Percentiles rank a stretch among this genome's conserved stretches.
Conservation (phyloP, 345 rosid species). For the Arabidopsis arenosa region DNA sequence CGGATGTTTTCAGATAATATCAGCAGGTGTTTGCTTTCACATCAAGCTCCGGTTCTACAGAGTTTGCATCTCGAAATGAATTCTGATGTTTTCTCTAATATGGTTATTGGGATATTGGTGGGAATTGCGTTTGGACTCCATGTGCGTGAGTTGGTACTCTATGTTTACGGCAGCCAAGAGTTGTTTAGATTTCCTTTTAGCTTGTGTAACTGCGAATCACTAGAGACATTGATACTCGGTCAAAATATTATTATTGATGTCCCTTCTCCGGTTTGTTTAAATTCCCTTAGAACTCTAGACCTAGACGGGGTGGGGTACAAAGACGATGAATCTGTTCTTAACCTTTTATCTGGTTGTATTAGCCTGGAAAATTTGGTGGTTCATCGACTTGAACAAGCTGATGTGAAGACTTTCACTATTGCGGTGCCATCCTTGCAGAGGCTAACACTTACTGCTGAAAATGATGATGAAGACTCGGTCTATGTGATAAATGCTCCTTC, state of each 20-base stretch:
- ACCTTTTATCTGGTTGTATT: conserved; percentile 3
- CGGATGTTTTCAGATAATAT: neutral
- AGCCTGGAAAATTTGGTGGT: neutral
- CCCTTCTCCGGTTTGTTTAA: neutral
- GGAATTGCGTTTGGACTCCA: neutral
- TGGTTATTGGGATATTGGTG: neutral
- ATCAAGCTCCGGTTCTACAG: neutral
- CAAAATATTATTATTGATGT: neutral
- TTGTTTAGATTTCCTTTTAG: neutral
- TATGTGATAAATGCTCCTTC: conserved; percentile 22
- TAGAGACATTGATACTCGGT: neutral
- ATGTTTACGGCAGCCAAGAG: too few species aligned
- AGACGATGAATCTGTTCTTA: neutral
- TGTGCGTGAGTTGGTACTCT: neutral
- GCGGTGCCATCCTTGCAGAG: conserved; percentile 14
- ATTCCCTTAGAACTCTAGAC: neutral
- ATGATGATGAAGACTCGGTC: neutral
- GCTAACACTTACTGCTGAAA: neutral
- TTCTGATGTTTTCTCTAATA: neutral
- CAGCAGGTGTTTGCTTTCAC: conserved; percentile 2
- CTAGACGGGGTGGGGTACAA: neutral
- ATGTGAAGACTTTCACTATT: neutral
- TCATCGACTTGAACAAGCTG: neutral
- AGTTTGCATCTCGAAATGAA: neutral
- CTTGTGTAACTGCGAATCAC: neutral